These are phyloP conservation scores for Seiridium cupressi DNA, from an alignment of 2,329 filamentous ascomycete genomes.

Conservation along the genomic window DNA sequence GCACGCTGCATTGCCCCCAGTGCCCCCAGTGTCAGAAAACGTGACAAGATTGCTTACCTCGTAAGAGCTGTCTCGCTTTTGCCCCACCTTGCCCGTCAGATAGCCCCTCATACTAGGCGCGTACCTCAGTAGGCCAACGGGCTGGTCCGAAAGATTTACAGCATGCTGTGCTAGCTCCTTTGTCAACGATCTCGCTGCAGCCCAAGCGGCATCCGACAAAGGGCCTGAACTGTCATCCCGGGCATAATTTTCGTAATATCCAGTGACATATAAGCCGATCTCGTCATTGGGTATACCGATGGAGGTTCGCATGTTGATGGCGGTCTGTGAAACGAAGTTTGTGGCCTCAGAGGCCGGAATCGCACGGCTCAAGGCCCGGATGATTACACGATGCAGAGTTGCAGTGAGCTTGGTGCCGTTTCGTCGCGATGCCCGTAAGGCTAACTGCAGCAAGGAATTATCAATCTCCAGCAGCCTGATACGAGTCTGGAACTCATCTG, in stretches of 20 bases:
- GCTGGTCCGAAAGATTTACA: constrained; percentile 18
- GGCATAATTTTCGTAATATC: constrained; percentile 22
- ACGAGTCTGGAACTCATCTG: constrained; percentile 22
- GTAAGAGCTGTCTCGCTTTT: constrained; percentile 36
- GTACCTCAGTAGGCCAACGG: constrained; percentile 41
- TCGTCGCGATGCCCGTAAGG: constrained; percentile 26
- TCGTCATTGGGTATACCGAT: constrained; percentile 25
- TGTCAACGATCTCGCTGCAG: constrained; percentile 9
- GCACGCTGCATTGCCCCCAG: not conserved
- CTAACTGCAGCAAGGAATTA: constrained; percentile 19
- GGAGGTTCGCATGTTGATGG: constrained; percentile 38
- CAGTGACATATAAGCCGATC: constrained; percentile 35
- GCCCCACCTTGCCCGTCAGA: constrained; percentile 34
- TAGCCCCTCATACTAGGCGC: constrained; percentile 35
- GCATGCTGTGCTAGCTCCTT: constrained; percentile 21
- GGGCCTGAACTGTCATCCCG: constrained; percentile 2
- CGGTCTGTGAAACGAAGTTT: constrained; percentile 34
- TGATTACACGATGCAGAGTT: constrained; percentile 35
- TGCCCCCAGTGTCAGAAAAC: not conserved
- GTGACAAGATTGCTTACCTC: constrained; percentile 42
- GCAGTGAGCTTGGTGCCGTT: constrained; percentile 39
- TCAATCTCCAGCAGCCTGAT: constrained; percentile 30
- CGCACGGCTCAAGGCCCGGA: constrained; percentile 31
- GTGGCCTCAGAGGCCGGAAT: constrained; percentile 20
- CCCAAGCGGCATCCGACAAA: constrained; percentile 29